Evolutionary conservation across 208 protist genomes (phyloP), one percentile per base, ranked within the genome.

Genomic region (Perkinsela sp.): DNA sequence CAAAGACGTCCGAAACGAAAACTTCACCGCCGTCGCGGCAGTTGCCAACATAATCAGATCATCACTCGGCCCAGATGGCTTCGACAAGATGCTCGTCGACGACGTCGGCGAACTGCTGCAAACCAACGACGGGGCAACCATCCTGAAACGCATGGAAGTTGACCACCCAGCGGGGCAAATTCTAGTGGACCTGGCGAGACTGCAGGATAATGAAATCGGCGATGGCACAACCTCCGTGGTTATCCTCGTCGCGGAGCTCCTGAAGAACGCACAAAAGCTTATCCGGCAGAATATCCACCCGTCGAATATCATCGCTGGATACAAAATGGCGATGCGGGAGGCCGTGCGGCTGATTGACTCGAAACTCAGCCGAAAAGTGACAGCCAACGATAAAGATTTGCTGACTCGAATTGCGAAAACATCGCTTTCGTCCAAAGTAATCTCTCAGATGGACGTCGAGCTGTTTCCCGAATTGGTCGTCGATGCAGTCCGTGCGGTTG

Each of bases 11-110:
- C 89, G 96, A 66, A 81, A 80, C 31, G 91, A 98, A 78, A 98
- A 98, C 76, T 94, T 99, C 31, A 95, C 85, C 22, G 97, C 96
- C 0, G 88, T 84, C 22, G 66, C 94, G 48, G 93, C 96, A 0
- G 85, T 99, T 66, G 88, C 95, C 31, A 98, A 99, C 74, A 91
- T 99, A 68, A 90, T 99, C 30, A 98, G 97, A 78, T 95, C 90
- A n/a, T 98, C 96, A 2, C 85, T 99, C 28, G 97, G 97, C 66
- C 97, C 97, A 31, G 89, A 97, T 66, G 97, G 97, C 0, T 85
- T 99, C 13, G 97, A 99, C 78, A 99, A 99, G 81, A 99, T 99
- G 96, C 78, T 99, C 2, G 96, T 99, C 0, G 96, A 99, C 75
- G 93, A 98, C 68, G 83, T 99, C 73, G 97, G 97, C 69, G 97